phyloP scores from a whole-genome alignment of 1,139 yeast genomes.

The Wickerhamomyces sp. region DNA sequence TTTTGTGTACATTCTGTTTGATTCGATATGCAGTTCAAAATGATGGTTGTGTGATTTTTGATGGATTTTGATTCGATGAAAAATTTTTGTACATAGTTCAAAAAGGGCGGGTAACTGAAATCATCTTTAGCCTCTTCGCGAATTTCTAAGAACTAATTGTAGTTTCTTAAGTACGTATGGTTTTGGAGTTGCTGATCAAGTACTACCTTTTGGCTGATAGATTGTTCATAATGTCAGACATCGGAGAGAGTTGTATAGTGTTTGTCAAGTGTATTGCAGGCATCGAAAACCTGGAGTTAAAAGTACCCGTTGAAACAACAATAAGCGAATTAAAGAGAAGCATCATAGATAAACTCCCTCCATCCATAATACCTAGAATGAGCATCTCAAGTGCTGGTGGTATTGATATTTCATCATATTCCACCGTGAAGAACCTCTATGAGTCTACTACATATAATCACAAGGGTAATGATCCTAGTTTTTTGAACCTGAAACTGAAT shows the following conservation, averaged over 20 bases:
- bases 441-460: not conserved
- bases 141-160: too few species aligned
- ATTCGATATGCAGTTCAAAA: not conserved
- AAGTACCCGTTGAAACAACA: slow-evolving; percentile 3
- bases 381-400: slow-evolving; percentile 23
- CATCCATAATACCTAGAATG: slow-evolving; percentile 14
- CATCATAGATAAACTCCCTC: slow-evolving; percentile 17
- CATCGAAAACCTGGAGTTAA: slow-evolving; percentile 14
- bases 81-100: slow-evolving; percentile 1
- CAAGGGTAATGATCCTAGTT: slow-evolving; percentile 1
- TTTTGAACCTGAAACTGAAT: slow-evolving; percentile 22
- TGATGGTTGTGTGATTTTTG: not conserved
- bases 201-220: too few species aligned
- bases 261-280: slow-evolving; percentile 25
- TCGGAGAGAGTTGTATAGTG: slow-evolving; percentile 9
- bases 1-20: slow-evolving; percentile 1
- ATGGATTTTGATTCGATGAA: slow-evolving; percentile 2
- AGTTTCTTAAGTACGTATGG: too few species aligned
- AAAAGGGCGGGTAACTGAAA: not conserved
- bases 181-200: too few species aligned
- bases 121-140: not conserved
- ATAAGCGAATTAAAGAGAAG: slow-evolving; percentile 9
- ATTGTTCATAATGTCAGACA: not conserved
- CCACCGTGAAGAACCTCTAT: slow-evolving; percentile 12
- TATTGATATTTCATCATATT: slow-evolving; percentile 10